Evolutionary conservation across 192 early-diverging fungal species (phyloP), one percentile per base, ranked within the genome.

Genomic region (Coemansia sp.): DNA sequence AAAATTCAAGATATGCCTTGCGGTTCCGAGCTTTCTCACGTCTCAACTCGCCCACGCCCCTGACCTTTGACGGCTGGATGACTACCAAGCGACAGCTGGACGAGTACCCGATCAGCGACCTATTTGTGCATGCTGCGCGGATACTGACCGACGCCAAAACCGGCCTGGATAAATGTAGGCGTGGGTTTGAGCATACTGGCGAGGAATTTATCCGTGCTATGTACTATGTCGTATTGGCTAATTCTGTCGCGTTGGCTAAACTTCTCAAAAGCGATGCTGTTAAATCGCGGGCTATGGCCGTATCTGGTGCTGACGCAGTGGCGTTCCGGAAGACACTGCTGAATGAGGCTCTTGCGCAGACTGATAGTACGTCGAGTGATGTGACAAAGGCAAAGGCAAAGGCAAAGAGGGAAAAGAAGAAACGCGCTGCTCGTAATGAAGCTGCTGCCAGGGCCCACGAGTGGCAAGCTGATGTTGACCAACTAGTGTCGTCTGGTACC

Each of bases 41-140:
- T n/a, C 76, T 83, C 31, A 71, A 65, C 18, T 83, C 80, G 51
- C 80, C 80, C 10, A 66, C 76, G 15, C 64, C 71, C 5, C 60
- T 77, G 70, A n/a, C 70, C 15, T 83, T 74, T 27, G 68, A 60
- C 27, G 67, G 59, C 7, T 83, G 73, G 76, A 11, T n/a, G 22
- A 63, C 63, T 3, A 63, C 76, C 5, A 20, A 46, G 36, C 64
- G 34, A 12, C 80, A 83, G 65, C 70, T 83, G 43, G 80, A 83
- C 47, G 60, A 29, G 64, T 70, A 63, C 34, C 42, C 60, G 51
- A 12, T 75, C 3, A 42, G 15, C 22, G 80, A 78, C 31, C 76
- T 83, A 54, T 59, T 83, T 16, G n/a, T 20, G 0, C 80, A 83
- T 29, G 76, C 80, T 0, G 47, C 31, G 5, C 11, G 22, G 1